These are phyloP conservation scores for Tetrahymena elliotti DNA, from an alignment of 73 alveolate species.

Conservation along the genomic window DNA sequence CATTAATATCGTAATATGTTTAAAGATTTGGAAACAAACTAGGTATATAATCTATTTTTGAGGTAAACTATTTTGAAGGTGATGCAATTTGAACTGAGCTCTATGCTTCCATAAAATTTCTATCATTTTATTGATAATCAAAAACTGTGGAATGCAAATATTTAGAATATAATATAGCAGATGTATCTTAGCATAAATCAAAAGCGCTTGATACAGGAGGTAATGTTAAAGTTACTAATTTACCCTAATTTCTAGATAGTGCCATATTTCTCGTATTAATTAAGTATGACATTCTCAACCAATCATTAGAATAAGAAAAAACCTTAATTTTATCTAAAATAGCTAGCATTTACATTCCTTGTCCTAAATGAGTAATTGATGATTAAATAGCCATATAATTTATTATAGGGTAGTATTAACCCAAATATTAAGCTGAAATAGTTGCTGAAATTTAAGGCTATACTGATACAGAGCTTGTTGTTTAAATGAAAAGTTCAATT, in stretches of 20 bases:
- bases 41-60: neutral
- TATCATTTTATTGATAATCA: neutral
- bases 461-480: neutral
- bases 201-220: neutral
- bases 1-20: neutral
- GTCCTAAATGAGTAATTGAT: neutral
- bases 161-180: neutral
- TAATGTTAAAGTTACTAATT: neutral
- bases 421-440: neutral
- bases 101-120: neutral
- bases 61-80: neutral
- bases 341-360: neutral
- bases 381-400: neutral
- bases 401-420: neutral
- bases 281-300: neutral
- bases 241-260: neutral
- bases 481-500: neutral
- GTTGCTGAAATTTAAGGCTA: neutral
- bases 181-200: neutral
- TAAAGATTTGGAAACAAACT: neutral
- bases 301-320: neutral
- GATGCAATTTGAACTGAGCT: neutral
- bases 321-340: neutral
- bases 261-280: neutral
- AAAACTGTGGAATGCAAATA: neutral